phyloP scores from a whole-genome alignment of 495 filamentous ascomycete species.

The Cercophora samala region DNA sequence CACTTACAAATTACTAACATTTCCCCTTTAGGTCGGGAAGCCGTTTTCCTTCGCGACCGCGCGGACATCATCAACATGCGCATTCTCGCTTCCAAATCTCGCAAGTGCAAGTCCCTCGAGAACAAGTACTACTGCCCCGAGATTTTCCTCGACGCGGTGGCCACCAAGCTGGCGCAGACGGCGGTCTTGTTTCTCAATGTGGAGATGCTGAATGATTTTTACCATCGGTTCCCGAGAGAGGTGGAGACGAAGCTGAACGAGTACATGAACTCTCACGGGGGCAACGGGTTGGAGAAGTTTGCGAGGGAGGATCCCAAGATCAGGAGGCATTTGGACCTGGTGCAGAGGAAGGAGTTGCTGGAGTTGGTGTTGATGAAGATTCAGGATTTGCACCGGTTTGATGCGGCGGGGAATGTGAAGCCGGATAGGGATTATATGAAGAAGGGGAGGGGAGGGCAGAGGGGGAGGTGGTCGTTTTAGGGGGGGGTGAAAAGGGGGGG shows the following conservation, averaged over 20 bases:
- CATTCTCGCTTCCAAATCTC: constrained; percentile 75
- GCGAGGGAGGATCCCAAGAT: constrained; percentile 90
- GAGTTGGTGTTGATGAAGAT: constrained; percentile 93
- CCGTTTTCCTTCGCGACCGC: constrained; percentile 86
- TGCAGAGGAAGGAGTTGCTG: constrained; percentile 84
- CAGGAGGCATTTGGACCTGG: constrained; percentile 82
- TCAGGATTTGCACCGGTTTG: constrained; percentile 73
- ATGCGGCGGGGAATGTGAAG: constrained; percentile 2
- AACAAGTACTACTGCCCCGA: constrained; percentile 98
- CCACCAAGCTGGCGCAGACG: constrained; percentile 89
- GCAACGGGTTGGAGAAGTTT: constrained; percentile 80
- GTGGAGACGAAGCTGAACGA: constrained; percentile 84
- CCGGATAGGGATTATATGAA: background rate
- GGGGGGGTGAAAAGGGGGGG: background rate
- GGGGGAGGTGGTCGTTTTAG: background rate
- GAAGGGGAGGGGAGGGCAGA: background rate
- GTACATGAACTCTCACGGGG: constrained; percentile 54
- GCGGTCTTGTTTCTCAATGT: constrained; percentile 98
- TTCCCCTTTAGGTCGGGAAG: constrained; percentile 71
- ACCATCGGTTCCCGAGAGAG: constrained; percentile 93
- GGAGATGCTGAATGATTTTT: constrained; percentile 93
- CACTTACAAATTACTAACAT: constrained; percentile 17
- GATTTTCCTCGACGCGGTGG: constrained; percentile 93
- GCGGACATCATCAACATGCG: constrained; percentile 87
- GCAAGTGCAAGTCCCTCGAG: constrained; percentile 73